Percentiles rank a stretch among this genome's conserved stretches.
phyloP scores from a whole-genome alignment of 345 rosid species.

The Schrenkiella parvula region DNA sequence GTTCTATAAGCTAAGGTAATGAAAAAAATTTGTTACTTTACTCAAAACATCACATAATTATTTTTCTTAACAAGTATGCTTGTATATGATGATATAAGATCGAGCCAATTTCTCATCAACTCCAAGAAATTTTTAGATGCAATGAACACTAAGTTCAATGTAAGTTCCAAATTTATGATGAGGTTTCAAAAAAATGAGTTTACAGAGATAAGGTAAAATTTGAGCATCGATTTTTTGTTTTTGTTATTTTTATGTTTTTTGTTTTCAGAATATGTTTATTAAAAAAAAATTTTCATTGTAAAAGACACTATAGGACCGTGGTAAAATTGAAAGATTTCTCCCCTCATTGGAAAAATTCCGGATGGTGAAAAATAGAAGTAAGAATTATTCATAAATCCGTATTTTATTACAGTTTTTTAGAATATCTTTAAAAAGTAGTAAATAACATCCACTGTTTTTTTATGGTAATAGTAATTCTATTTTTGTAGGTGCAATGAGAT shows the following conservation, averaged over 20 bases:
- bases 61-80: background rate
- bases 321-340: background rate
- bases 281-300: background rate
- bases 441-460: background rate
- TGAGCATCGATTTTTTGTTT: background rate
- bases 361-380: background rate
- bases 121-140: conserved; percentile 49
- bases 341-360: background rate
- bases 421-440: background rate
- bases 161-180: conserved; percentile 61
- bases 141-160: conserved; percentile 40
- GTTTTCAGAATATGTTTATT: background rate
- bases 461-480: no score
- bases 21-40: background rate
- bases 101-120: conserved; percentile 59
- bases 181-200: conserved; percentile 56
- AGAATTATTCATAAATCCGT: no score
- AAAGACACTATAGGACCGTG: background rate
- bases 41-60: background rate
- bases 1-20: background rate
- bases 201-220: background rate
- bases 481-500: conserved; percentile 57
- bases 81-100: background rate
- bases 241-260: background rate
- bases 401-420: background rate